Conservation (phyloP, 257 asterid species). For the Perilla frutescens region DNA sequence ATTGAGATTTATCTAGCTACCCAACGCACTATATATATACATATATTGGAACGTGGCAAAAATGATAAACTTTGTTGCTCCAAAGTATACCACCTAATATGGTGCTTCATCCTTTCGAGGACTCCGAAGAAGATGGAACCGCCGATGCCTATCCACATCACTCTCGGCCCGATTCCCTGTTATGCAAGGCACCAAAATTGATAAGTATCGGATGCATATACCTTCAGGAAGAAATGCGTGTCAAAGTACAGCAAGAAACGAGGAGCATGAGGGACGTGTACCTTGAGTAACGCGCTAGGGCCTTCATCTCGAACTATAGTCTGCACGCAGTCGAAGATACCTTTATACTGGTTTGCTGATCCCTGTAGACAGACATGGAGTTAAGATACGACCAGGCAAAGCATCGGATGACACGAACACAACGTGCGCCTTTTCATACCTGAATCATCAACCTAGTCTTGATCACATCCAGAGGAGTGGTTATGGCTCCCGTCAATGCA, state of each 20-base stretch:
- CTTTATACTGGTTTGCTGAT: slow-evolving; percentile 80
- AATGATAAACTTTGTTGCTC: no score
- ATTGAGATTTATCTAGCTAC: no score
- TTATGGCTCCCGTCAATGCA: slow-evolving; percentile 94
- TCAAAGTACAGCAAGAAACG: no score
- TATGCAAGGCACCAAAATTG: neutral
- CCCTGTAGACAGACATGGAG: slow-evolving; percentile 61
- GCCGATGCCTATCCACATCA: slow-evolving; percentile 97
- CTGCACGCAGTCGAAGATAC: slow-evolving; percentile 78
- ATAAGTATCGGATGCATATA: no score
- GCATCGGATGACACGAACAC: slow-evolving; percentile 13
- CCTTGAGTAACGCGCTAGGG: slow-evolving; percentile 82
- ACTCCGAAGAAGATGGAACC: slow-evolving; percentile 97
- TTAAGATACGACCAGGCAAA: slow-evolving; percentile 22
- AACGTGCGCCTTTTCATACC: slow-evolving; percentile 49
- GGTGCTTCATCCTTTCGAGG: slow-evolving; percentile 85
- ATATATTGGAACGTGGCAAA: no score
- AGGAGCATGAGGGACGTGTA: slow-evolving; percentile 39
- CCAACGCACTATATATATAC: no score
- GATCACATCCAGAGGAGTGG: slow-evolving; percentile 98
- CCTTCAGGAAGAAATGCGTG: no score
- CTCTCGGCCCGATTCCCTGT: slow-evolving; percentile 97
- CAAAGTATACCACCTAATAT: no score
- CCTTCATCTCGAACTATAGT: slow-evolving; percentile 90
- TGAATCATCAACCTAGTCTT: slow-evolving; percentile 96